A percentile compares a stretch with the other conserved stretches of the same genome.
Conservation (phyloP, 2,329 filamentous ascomycete genomes). For the Diaporthe nobilis region DNA sequence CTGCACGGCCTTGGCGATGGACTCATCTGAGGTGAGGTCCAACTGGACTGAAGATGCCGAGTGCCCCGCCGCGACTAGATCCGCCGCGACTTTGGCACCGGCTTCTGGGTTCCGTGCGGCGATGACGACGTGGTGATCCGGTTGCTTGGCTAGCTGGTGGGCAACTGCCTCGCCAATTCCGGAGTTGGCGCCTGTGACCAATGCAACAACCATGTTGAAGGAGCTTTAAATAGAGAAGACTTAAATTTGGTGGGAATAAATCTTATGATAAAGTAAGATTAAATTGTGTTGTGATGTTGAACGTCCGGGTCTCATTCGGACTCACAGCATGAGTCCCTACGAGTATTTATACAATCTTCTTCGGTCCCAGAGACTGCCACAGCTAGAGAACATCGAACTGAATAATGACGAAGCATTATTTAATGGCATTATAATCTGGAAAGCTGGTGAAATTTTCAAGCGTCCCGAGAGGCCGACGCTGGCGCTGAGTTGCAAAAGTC, state of each 20-base stretch:
- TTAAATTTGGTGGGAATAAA: background rate
- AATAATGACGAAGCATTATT: background rate
- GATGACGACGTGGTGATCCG: constrained; percentile 52
- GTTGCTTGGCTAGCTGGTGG: constrained; percentile 45
- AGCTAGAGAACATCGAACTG: background rate
- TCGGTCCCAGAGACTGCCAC: background rate
- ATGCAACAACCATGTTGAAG: background rate
- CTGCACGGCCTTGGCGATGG: constrained; percentile 46
- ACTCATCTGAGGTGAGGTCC: constrained; percentile 48
- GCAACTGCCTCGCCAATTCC: constrained; percentile 24
- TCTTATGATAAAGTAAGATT: background rate
- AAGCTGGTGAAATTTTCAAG: background rate
- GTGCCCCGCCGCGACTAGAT: constrained; percentile 45
- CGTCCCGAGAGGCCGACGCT: background rate
- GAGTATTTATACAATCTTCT: background rate
- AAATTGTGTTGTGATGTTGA: too few species aligned
- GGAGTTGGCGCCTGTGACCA: constrained; percentile 19
- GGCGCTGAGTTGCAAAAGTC: background rate
- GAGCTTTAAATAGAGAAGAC: accelerated
- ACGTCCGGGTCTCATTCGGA: background rate
- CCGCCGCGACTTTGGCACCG: constrained; percentile 46
- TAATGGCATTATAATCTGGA: background rate
- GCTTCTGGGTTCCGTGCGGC: constrained; percentile 48
- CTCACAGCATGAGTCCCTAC: background rate
- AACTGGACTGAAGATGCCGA: constrained; percentile 47